Conservation (phyloP, 2,329 filamentous ascomycete species). For the Aspergillus jensenii region DNA sequence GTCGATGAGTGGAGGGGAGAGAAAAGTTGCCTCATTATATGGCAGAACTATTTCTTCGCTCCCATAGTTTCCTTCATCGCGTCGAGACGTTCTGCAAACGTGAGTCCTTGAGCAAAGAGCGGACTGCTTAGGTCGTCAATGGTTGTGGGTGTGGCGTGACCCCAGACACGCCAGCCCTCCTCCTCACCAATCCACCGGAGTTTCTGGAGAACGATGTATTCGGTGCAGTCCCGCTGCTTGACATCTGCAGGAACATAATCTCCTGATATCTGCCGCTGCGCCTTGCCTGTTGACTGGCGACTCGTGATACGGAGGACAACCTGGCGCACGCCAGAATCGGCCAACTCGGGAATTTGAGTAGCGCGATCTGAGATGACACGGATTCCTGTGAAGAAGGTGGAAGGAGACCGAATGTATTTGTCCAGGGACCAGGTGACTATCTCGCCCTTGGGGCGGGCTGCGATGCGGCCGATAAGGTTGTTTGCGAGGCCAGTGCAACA, state of each 20-base stretch:
- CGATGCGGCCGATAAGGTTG: conserved; percentile 35
- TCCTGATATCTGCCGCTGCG: not conserved
- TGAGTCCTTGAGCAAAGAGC: conserved; percentile 35
- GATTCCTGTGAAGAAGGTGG: conserved; percentile 37
- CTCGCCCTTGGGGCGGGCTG: conserved; percentile 31
- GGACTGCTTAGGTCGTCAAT: conserved; percentile 39
- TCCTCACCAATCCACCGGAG: conserved; percentile 42
- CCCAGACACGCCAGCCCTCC: conserved; percentile 53
- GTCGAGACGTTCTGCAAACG: conserved; percentile 35
- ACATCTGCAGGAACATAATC: conserved; percentile 4
- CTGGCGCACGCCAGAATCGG: conserved; percentile 41
- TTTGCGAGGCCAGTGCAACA: conserved; percentile 41
- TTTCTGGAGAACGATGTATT: conserved; percentile 54
- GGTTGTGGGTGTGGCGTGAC: conserved; percentile 44
- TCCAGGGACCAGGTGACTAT: conserved; percentile 38
- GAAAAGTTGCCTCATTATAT: not conserved
- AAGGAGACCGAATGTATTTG: conserved; percentile 36
- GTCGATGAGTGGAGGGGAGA: not conserved
- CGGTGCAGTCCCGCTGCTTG: conserved; percentile 45
- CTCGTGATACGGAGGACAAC: conserved; percentile 41
- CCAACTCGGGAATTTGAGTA: conserved; percentile 39
- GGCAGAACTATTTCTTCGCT: conserved; percentile 15
- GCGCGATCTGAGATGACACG: conserved; percentile 44
- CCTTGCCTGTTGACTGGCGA: conserved; percentile 36
- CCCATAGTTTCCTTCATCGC: conserved; percentile 27